Percentiles rank a stretch among this genome's conserved stretches.
These are phyloP conservation scores for Pseudocercospora musae DNA, from an alignment of 2,329 filamentous ascomycete genomes.

Conservation along the genomic window DNA sequence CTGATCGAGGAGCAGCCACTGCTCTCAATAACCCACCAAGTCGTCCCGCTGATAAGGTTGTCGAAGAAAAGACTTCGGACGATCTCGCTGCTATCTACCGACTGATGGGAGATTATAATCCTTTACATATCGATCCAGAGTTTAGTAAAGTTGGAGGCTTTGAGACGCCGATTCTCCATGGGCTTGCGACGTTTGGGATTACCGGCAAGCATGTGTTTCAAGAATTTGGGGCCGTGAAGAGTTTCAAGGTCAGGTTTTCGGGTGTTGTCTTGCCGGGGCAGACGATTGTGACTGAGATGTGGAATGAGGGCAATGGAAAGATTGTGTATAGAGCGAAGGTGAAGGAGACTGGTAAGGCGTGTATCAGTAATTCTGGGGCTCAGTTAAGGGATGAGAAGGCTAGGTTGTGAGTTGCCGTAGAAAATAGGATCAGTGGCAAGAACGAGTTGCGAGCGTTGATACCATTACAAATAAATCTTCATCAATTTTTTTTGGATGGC, in stretches of 20 bases:
- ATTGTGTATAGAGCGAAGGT: constrained; percentile 83
- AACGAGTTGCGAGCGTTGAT: no score
- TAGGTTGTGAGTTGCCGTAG: constrained; percentile 42
- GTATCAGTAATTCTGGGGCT: constrained; percentile 74
- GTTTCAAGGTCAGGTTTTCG: constrained; percentile 87
- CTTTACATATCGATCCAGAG: constrained; percentile 87
- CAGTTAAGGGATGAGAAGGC: constrained; percentile 55
- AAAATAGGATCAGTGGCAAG: background rate
- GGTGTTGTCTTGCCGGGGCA: constrained; percentile 80
- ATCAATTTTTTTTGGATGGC: background rate
- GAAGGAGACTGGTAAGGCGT: constrained; percentile 86
- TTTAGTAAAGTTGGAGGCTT: constrained; percentile 96
- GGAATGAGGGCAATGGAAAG: constrained; percentile 70
- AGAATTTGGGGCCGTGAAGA: constrained; percentile 77
- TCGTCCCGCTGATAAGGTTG: constrained; percentile 73
- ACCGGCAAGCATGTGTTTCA: constrained; percentile 88
- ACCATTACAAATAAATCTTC: background rate
- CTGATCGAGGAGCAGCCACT: constrained; percentile 75
- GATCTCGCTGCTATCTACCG: constrained; percentile 94
- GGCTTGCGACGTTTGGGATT: constrained; percentile 89
- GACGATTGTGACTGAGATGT: constrained; percentile 89
- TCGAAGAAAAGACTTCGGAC: constrained; percentile 80
- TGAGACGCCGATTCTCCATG: constrained; percentile 89
- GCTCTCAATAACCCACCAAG: constrained; percentile 75
- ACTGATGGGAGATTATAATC: constrained; percentile 91